A percentile compares a stretch with the other conserved stretches of the same genome.
phyloP scores from a whole-genome alignment of 1,284 basidiomycete species.

The Heterobasidion occidentale region DNA sequence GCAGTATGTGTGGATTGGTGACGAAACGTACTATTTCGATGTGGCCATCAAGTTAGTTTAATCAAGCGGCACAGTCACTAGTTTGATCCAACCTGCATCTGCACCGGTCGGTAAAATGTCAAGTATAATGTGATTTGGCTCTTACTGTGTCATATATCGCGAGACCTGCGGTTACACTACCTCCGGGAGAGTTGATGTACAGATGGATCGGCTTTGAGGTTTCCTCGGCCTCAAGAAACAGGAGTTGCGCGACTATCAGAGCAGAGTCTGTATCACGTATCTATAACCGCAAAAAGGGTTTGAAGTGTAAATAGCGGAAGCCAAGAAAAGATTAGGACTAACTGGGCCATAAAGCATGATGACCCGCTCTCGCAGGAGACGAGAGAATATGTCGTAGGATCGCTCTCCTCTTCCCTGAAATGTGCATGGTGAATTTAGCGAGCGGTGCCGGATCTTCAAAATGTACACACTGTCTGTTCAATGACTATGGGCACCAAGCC shows the following conservation, averaged over 20 bases:
- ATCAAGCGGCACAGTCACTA: not conserved
- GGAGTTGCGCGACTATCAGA: slow-evolving; percentile 79
- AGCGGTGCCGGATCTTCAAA: not conserved
- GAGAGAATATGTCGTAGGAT: slow-evolving; percentile 92
- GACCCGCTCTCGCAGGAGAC: slow-evolving; percentile 83
- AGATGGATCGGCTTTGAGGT: slow-evolving; percentile 86
- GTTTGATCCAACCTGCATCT: slow-evolving; percentile 63
- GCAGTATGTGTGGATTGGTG: slow-evolving; percentile 92
- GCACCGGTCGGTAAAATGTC: slow-evolving; percentile 7
- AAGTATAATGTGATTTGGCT: too few species aligned
- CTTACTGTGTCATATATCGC: slow-evolving; percentile 92
- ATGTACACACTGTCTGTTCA: slow-evolving; percentile 72
- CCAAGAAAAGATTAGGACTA: slow-evolving; percentile 18
- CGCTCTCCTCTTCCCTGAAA: slow-evolving; percentile 82
- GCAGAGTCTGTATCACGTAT: slow-evolving; percentile 82
- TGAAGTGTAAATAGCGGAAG: slow-evolving; percentile 8
- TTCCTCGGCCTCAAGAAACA: slow-evolving; percentile 93
- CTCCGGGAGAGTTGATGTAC: slow-evolving; percentile 93
- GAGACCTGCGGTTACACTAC: slow-evolving; percentile 87
- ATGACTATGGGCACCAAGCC: slow-evolving; percentile 84
- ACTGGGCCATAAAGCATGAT: slow-evolving; percentile 93
- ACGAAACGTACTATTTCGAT: slow-evolving; percentile 71
- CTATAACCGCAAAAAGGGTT: slow-evolving; percentile 30
- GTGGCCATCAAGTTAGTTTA: too few species aligned
- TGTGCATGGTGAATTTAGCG: slow-evolving; percentile 1